Evolutionary conservation across 2,329 filamentous ascomycete species (phyloP), one percentile per base, ranked within the genome.

Genomic region (Pyricularia pennisetigena): DNA sequence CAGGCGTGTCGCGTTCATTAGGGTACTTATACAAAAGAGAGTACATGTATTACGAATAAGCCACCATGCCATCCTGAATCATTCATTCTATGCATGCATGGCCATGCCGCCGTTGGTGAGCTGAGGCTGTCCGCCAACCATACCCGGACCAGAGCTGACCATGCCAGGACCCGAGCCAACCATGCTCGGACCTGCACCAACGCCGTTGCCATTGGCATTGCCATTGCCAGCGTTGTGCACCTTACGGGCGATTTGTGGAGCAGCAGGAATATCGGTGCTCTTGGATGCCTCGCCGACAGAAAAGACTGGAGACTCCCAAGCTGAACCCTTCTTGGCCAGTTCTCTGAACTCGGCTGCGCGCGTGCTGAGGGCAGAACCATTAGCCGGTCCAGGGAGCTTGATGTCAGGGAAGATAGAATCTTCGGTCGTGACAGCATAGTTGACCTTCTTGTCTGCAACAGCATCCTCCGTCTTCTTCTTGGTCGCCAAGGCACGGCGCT

Each of bases 271-370:
- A 74, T 90, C 86, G 28, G 80, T 84, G 61, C 91, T 93, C 79
- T 90, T 88, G 68, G 86, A 82, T 12, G 94, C 93, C 62, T 81
- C 85, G 65, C 95, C 94, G 73, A 98, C 90, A 70, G 88, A 90
- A 82, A 99, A 99, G 74, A 99, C 88, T 10, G 94, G 93, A 70
- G 91, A 96, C 83, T 97, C 90, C 95, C 95, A 99, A 78, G 88
- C 90, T 68, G 97, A 91, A 67, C 95, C 95, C 86, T 95, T 93
- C 72, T 83, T 83, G 9, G 94, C 92, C 69, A 97, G 85, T 26
- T 97, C 88, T 81, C 88, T 92, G 85, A 96, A 98, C 79, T 97
- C 93, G 28, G 92, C 96, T 10, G 94, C 94, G 86, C 97, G 97
- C 81, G 88, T 89, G 73, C 91, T 95, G 77, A 97, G 94, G 68